These are phyloP conservation scores for Lupinus albus DNA, from an alignment of 306 rosid genomes.

Conservation along the genomic window DNA sequence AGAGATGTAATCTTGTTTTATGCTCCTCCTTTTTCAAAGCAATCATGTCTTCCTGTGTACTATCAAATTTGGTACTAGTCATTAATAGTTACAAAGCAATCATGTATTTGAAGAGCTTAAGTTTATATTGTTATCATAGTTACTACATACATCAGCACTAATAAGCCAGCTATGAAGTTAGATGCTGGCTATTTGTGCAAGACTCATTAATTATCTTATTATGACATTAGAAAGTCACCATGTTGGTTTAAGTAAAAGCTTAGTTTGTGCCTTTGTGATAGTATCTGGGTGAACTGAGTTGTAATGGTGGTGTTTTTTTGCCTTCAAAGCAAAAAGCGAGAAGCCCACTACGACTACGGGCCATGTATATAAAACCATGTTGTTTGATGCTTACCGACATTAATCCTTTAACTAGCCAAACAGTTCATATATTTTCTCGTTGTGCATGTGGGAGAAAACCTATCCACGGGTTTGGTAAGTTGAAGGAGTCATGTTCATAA, in stretches of 20 bases:
- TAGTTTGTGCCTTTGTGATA: conserved; percentile 13
- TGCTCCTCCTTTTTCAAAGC: conserved; percentile 14
- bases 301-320: not conserved
- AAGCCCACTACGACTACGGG: not conserved
- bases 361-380: too few species aligned
- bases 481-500: not conserved
- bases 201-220: conserved; percentile 10
- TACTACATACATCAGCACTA: not conserved
- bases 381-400: not conserved
- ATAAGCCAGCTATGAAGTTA: conserved; percentile 17
- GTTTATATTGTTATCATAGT: not conserved
- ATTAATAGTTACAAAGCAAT: conserved; percentile 3
- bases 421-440: not conserved
- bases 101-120: conserved; percentile 19
- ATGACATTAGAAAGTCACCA: conserved; percentile 22
- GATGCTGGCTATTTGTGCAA: conserved; percentile 7
- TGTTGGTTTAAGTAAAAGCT: not conserved
- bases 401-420: not conserved
- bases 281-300: conserved; percentile 2
- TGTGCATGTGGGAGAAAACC: not conserved
- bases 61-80: conserved; percentile 2
- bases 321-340: not conserved
- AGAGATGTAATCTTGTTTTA: not conserved
- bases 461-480: not conserved
- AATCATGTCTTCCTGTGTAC: not conserved